Percentiles rank a stretch among this genome's conserved stretches.
Evolutionary conservation across 108 stramenopile species (phyloP).

Genomic region (Conticribra guillardii): DNA sequence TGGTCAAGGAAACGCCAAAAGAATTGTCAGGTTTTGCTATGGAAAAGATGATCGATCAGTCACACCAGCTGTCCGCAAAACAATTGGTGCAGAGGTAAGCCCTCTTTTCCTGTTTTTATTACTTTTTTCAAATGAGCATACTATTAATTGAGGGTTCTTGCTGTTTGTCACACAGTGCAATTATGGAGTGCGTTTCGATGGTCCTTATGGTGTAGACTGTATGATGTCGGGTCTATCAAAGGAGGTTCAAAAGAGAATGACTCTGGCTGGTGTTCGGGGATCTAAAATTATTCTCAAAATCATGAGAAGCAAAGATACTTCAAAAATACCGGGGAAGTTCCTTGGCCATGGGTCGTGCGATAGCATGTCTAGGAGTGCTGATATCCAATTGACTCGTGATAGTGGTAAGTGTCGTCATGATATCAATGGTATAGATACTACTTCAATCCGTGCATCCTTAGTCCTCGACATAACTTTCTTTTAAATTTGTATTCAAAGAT

Average conservation of each 20-base stretch:
- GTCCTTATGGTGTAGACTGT: conserved; percentile 77
- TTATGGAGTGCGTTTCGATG: conserved; percentile 92
- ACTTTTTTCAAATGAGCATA: background rate
- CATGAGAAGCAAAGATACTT: conserved; percentile 80
- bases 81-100: conserved; percentile 85
- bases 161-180: conserved; percentile 56
- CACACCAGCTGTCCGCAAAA: conserved; percentile 75
- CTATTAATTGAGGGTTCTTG: background rate
- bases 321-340: conserved; percentile 77
- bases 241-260: conserved; percentile 87
- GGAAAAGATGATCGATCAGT: conserved; percentile 89
- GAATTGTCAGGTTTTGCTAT: conserved; percentile 71
- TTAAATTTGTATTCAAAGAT: conserved; percentile 5
- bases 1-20: conserved; percentile 73
- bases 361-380: conserved; percentile 67
- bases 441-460: no score
- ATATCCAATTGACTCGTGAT: conserved; percentile 65
- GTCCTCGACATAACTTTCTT: background rate
- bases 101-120: background rate
- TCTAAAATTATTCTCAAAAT: conserved; percentile 83
- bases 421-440: no score
- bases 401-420: conserved; percentile 12
- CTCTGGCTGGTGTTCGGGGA: conserved; percentile 61
- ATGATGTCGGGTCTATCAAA: conserved; percentile 80
- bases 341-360: conserved; percentile 91